Evolutionary conservation across 2,329 filamentous ascomycete genomes (phyloP).

Genomic region (Cladophialophora psammophila): DNA sequence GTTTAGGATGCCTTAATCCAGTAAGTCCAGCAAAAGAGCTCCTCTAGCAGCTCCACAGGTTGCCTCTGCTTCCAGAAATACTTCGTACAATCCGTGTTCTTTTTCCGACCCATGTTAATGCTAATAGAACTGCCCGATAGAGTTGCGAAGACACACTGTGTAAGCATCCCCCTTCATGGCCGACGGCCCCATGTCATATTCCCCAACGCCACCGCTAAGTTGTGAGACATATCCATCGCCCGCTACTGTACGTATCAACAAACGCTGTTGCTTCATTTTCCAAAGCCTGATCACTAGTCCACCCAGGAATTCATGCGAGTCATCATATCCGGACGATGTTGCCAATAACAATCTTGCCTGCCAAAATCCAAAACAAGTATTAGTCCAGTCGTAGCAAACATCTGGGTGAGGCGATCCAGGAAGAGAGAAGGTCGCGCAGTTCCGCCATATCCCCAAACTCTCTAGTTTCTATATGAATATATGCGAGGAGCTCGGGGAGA

Average conservation of each 20-base stretch:
- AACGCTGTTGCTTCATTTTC: not conserved
- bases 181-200: not conserved
- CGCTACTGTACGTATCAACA: not conserved
- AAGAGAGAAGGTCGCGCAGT: not conserved
- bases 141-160: not conserved
- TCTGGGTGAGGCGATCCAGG: slow-evolving; percentile 1
- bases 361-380: slow-evolving; percentile 22
- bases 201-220: slow-evolving; percentile 9
- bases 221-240: not conserved
- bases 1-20: not conserved
- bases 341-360: slow-evolving; percentile 35
- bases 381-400: slow-evolving; percentile 34
- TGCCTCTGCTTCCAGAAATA: not conserved
- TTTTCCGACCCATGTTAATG: not conserved
- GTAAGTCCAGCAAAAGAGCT: not conserved
- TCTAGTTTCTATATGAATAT: slow-evolving; percentile 14
- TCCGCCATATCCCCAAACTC: not conserved
- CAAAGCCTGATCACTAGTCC: slow-evolving; percentile 24
- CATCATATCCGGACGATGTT: slow-evolving; percentile 25
- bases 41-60: not conserved
- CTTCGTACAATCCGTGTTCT: not conserved
- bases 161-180: not conserved
- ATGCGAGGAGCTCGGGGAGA: not conserved
- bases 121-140: not conserved
- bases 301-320: slow-evolving; percentile 31